Percentiles rank a stretch among this genome's conserved stretches.
phyloP scores from a whole-genome alignment of 495 filamentous ascomycete species.

The Neurospora sp. region DNA sequence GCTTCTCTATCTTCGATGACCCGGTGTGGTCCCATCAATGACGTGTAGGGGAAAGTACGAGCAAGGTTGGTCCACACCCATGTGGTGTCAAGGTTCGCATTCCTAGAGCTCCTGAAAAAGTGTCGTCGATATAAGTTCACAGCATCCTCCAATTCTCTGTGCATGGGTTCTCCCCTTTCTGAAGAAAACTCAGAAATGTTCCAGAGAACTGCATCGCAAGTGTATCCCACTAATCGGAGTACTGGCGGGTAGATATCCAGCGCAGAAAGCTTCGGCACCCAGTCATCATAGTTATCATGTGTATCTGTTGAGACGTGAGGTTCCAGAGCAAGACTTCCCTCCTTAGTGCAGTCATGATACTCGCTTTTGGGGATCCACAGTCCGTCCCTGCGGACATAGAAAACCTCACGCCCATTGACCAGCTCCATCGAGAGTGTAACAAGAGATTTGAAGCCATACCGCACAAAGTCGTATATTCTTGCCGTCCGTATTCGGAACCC shows the following conservation, averaged over 20 bases:
- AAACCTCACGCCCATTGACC: background rate
- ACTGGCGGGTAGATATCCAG: background rate
- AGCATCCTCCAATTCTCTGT: background rate
- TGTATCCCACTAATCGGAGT: background rate
- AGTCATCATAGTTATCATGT: background rate
- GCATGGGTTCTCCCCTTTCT: background rate
- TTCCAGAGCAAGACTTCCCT: background rate
- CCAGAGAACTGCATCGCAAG: background rate
- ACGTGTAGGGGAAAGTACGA: background rate
- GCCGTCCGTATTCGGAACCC: background rate
- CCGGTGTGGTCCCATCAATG: too few relatives aligned
- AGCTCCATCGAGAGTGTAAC: background rate
- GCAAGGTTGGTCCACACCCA: background rate
- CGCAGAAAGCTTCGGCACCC: background rate
- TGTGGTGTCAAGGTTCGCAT: too few relatives aligned
- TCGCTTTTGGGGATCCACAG: background rate
- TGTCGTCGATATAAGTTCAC: background rate
- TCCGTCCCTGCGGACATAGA: background rate
- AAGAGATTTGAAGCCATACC: accelerated
- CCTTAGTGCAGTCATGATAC: background rate
- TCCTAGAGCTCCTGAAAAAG: background rate
- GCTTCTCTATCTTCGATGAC: too few relatives aligned
- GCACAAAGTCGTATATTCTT: background rate
- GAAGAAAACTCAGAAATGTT: background rate
- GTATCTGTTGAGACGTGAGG: too few relatives aligned